phyloP scores from a whole-genome alignment of 148 eudicot genomes.

The Oxyria digyna region DNA sequence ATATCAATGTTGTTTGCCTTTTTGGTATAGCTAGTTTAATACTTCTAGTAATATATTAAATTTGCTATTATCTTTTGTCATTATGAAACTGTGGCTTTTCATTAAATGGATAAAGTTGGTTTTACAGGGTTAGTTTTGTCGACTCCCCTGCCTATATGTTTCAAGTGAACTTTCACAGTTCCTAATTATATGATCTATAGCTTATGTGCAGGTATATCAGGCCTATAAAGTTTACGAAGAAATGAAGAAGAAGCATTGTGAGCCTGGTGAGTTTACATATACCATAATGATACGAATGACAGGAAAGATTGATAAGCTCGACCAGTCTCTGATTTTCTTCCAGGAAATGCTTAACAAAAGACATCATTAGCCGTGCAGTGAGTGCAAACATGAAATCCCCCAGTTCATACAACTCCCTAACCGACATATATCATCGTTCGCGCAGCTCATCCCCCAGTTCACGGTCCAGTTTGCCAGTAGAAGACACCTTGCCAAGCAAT shows the following conservation, averaged over 20 bases:
- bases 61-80: too few relatives aligned
- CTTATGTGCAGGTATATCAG: slow-evolving; percentile 57
- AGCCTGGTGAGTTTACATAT: slow-evolving; percentile 83
- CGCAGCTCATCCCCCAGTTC: too few relatives aligned
- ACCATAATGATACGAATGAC: slow-evolving; percentile 80
- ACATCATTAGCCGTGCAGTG: too few relatives aligned
- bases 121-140: neutral
- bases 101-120: neutral
- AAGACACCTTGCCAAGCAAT: too few relatives aligned
- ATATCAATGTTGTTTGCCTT: too few relatives aligned
- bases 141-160: neutral
- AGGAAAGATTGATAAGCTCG: slow-evolving; percentile 56
- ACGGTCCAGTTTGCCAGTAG: too few relatives aligned
- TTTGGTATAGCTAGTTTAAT: too few relatives aligned
- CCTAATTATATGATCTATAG: slow-evolving; percentile 59
- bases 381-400: too few relatives aligned
- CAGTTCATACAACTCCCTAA: too few relatives aligned
- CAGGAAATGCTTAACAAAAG: slow-evolving; percentile 74
- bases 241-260: slow-evolving; percentile 64
- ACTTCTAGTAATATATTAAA: too few relatives aligned
- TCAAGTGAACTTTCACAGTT: neutral
- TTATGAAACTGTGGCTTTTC: too few relatives aligned
- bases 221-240: slow-evolving; percentile 60
- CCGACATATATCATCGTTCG: too few relatives aligned
- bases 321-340: slow-evolving; percentile 51